These are phyloP conservation scores for Pseudogymnoascus sp. DNA, from an alignment of 2,329 filamentous ascomycete genomes.

Conservation along the genomic window DNA sequence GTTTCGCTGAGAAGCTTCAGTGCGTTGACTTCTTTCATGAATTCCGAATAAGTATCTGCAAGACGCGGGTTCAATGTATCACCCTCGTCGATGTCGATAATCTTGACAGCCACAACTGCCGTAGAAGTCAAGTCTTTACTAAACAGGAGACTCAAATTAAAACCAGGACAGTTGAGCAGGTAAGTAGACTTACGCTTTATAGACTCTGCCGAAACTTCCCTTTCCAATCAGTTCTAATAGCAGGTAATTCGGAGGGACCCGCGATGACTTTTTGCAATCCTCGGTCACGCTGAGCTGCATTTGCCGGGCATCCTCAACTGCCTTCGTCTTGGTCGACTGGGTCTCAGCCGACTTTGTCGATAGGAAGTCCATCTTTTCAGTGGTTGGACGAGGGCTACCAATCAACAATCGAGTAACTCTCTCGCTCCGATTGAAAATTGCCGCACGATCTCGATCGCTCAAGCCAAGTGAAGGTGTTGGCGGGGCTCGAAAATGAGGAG, in stretches of 20 bases:
- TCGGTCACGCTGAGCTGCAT: slow-evolving; percentile 60
- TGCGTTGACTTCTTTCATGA: slow-evolving; percentile 60
- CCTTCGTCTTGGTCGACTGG: slow-evolving; percentile 48
- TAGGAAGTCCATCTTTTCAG: slow-evolving; percentile 21
- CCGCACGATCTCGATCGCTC: not conserved
- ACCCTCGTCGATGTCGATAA: slow-evolving; percentile 74
- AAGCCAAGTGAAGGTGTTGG: not conserved
- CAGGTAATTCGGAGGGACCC: slow-evolving; percentile 57
- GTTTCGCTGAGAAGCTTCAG: slow-evolving; percentile 66
- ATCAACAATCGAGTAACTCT: not conserved
- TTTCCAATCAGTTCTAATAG: slow-evolving; percentile 68
- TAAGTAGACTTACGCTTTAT: slow-evolving; percentile 45
- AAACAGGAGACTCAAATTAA: slow-evolving; percentile 3
- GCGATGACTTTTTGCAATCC: slow-evolving; percentile 50
- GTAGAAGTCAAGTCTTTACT: slow-evolving; percentile 28
- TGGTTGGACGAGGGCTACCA: not conserved
- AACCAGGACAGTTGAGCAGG: slow-evolving; percentile 11
- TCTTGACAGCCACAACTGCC: slow-evolving; percentile 66
- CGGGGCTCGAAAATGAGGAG: not conserved
- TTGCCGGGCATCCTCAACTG: slow-evolving; percentile 61
- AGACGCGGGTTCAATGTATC: slow-evolving; percentile 60
- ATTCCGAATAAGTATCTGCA: slow-evolving; percentile 60
- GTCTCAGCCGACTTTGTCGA: slow-evolving; percentile 36
- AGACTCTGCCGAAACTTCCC: slow-evolving; percentile 66
- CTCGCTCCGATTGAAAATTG: not conserved